Base-by-base conservation (phyloP, 176 grass and related monocot species). In the Carex myosuroides region DNA sequence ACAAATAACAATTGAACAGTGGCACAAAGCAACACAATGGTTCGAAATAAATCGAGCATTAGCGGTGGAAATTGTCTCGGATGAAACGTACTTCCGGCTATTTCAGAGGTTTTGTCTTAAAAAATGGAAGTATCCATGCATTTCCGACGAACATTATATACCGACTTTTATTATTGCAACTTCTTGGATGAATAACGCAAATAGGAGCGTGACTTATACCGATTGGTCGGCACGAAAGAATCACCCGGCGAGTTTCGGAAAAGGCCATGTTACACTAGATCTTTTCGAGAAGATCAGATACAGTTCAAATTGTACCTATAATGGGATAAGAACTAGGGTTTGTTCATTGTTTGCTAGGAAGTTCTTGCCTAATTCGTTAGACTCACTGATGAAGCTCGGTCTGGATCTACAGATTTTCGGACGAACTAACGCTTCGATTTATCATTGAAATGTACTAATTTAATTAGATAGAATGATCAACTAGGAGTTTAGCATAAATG, bases 281-380 rank as follows among this genome's bases (percentile, higher is more conserved):
- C 50, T 90, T 1, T 26, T 97, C 50, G 57, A 13, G 82, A 85
- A 54, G 86, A 92, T 94, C 82, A 94, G 79, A 80, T 80, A 50
- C 32, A 89, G 24, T 9, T 81, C 3, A 20, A 85, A 83, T 13
- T 97, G 89, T 88, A 86, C 57, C 54, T 93, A 97, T 74, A 87
- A 90, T 29, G 94, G 91, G 13, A 71, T 0, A 10, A 30, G 3
- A 4, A 81, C 29, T 3, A 87, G 85, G 7, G 16, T 89, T 14
- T 94, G 89, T 66, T 86, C 72, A 85, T 60, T 94, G 91, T 97
- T 94, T 22, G 89, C 89, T 10, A 87, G 94, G 70, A 97, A 97
- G 81, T 97, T 97, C 89, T 35, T 86, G 62, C 87, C 92, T 0
- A 84, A 89, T 63, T 5, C 92, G 8, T 84, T 92, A 14, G 32